Conservation (phyloP, 345 rosid genomes). For the Capsella bursapastoris region DNA sequence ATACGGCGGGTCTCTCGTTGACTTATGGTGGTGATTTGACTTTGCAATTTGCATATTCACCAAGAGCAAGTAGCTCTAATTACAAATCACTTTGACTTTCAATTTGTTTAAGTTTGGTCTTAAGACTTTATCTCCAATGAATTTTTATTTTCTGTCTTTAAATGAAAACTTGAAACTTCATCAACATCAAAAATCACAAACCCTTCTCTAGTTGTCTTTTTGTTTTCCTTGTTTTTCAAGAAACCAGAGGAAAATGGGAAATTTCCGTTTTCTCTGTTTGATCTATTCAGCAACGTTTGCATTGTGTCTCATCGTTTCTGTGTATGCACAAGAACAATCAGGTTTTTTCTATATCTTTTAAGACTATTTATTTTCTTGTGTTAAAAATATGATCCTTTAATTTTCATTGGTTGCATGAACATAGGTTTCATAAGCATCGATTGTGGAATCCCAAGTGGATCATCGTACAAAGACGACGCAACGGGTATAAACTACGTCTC, state of each 20-base stretch:
- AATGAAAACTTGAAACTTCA: background rate
- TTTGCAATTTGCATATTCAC: constrained; percentile 22
- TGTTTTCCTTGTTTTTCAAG: background rate
- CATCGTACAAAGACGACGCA: constrained; percentile 40
- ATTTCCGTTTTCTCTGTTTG: background rate
- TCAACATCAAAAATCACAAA: background rate
- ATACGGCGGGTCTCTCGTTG: constrained; percentile 19
- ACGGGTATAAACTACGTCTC: constrained; percentile 51
- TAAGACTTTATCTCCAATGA: background rate
- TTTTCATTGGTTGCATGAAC: background rate
- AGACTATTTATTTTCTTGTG: background rate
- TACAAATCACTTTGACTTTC: constrained; percentile 20
- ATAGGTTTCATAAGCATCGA: constrained; percentile 56
- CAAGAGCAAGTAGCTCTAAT: constrained; percentile 32
- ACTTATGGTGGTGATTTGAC: constrained; percentile 4
- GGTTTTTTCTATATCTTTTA: background rate
- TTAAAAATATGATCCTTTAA: background rate
- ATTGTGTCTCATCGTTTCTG: constrained; percentile 15
- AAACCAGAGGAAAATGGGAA: constrained; percentile 18
- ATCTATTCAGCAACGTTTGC: constrained; percentile 3
- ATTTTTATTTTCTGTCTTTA: background rate
- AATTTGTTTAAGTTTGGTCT: constrained; percentile 23
- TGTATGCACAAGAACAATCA: constrained; percentile 35
- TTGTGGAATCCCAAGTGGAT: constrained; percentile 45
- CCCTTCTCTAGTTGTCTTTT: background rate